phyloP scores from a whole-genome alignment of 306 rosid species.

The Quercus aquifolioides region DNA sequence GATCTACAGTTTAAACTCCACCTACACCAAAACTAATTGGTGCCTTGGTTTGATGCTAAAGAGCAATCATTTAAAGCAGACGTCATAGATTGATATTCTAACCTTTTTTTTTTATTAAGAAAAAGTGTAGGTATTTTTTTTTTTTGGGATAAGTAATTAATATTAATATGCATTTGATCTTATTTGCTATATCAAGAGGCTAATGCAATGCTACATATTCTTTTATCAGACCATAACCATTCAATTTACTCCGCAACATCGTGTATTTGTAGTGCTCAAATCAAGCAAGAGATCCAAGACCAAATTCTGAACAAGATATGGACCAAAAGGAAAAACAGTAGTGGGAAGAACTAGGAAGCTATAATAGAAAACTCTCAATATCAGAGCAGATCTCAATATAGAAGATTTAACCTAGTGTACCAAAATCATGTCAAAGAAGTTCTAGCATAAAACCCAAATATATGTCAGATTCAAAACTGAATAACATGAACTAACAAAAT shows the following conservation, averaged over 20 bases:
- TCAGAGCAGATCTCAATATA: neutral
- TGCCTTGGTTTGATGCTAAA: too few species aligned
- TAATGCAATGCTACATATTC: too few species aligned
- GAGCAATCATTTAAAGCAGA: too few species aligned
- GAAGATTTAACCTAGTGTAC: neutral
- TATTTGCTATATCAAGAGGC: too few species aligned
- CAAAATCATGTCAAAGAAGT: neutral
- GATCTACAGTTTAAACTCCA: too few species aligned
- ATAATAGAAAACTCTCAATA: neutral
- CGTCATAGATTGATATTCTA: too few species aligned
- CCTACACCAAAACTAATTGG: too few species aligned
- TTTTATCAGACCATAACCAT: neutral
- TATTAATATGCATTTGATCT: too few species aligned
- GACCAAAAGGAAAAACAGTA: neutral
- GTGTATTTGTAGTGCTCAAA: neutral
- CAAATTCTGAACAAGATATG: neutral
- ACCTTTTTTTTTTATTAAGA: too few species aligned
- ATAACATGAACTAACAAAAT: slow-evolving; percentile 12
- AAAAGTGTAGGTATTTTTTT: too few species aligned
- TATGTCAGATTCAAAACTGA: slow-evolving; percentile 10
- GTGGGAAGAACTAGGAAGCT: neutral
- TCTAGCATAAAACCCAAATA: slow-evolving; percentile 19
- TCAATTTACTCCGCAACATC: neutral
- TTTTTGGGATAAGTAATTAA: too few species aligned
- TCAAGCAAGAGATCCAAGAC: neutral